Evolutionary conservation across 163 green algal genomes (phyloP), one percentile per base, ranked within the genome.

Genomic region (Scenedesmus sp.): DNA sequence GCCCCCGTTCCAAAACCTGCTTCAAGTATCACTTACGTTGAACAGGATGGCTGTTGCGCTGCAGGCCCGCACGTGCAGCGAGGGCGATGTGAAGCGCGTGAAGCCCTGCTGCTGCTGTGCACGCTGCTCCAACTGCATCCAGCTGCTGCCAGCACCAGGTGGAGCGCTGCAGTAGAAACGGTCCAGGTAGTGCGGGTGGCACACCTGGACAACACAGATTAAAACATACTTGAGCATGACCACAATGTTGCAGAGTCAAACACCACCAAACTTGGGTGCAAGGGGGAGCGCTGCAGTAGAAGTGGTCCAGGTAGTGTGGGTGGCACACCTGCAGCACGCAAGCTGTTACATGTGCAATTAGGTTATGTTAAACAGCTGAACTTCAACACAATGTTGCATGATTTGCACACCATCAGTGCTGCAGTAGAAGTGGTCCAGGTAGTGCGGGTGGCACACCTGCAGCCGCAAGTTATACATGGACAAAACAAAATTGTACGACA

Each of bases 51-150:
- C 60, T 4, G 62, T 60, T 10, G 64, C 46, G 5, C 26, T 34
- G 34, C n/a, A 89, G 13, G 34, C 85, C 4, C 85, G 85, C 85
- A 89, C 85, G 46, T 89, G 62, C 59, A 89, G 46, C 64, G 64
- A 82, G 12, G 85, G 85, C 1, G 64, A 83, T 6, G 64, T 79
- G 66, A 89, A 89, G 34, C 85, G 85, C 10, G 7, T 16, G 66
- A 89, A 89, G 26, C 34, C 59, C 34, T 64, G 59, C 86, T 76
- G 67, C 64, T 84, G 52, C 64, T 67, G 85, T 13, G 20, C 3
- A 3, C 7, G 54, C 7, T 81, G 34, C 77, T 85, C 16, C 77
- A 60, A 18, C 77, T 85, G 23, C 77, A 76, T 85, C 26, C 77
- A 62, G 46, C 18, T 85, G 12, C 46, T 62, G 77, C 16, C 3